Conservation (phyloP, 2,329 filamentous ascomycete genomes). For the Sporothrix inflata region DNA sequence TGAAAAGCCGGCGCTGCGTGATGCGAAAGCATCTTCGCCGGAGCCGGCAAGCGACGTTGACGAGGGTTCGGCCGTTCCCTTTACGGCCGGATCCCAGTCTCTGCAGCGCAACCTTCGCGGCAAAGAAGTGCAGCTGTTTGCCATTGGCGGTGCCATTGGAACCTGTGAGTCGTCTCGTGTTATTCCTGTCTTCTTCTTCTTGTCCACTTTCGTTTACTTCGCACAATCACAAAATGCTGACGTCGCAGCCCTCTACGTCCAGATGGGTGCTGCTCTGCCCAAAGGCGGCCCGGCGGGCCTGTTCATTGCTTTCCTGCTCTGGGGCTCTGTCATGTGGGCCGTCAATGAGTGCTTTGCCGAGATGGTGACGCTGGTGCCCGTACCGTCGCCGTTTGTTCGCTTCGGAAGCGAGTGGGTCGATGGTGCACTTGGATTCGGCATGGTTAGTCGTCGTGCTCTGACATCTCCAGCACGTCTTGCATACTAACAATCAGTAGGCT, state of each 20-base stretch:
- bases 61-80: neutral
- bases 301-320: constrained; percentile 63
- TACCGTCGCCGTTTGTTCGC: constrained; percentile 77
- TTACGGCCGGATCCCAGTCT: constrained; percentile 28
- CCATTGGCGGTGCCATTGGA: constrained; percentile 66
- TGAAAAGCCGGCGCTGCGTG: neutral
- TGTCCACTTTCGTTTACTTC: neutral
- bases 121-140: constrained; percentile 42
- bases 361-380: constrained; percentile 77
- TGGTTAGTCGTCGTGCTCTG: neutral
- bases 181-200: too few species aligned
- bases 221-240: neutral
- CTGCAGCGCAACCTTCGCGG: constrained; percentile 31
- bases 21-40: neutral
- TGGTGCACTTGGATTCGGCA: constrained; percentile 50
- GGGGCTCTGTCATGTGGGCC: constrained; percentile 59
- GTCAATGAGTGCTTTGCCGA: constrained; percentile 65
- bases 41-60: constrained; percentile 15
- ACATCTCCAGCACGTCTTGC: neutral
- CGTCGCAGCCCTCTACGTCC: constrained; percentile 55
- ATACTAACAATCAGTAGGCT: constrained; percentile 39
- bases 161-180: constrained; percentile 41
- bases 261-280: constrained; percentile 61
- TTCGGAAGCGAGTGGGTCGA: constrained; percentile 56
- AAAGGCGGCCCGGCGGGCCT: constrained; percentile 62